Evolutionary conservation across 331 rosid species (phyloP).

Genomic region (Erythrophleum ivorense): DNA sequence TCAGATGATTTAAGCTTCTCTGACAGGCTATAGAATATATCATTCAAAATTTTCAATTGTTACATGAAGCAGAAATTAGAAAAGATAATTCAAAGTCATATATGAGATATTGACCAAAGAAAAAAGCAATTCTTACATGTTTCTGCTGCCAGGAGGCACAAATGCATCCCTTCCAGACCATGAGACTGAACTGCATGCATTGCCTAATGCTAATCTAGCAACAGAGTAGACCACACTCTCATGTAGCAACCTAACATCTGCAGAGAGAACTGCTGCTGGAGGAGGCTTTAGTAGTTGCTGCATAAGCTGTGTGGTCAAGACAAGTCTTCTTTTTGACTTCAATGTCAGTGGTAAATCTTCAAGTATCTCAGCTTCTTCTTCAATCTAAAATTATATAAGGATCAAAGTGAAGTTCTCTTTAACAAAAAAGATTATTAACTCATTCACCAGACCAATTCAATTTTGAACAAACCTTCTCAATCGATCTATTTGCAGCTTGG

Average conservation of each 20-base stretch:
- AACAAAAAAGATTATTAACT: conserved; percentile 29
- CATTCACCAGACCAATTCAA: conserved; percentile 33
- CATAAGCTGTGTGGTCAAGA: conserved; percentile 84
- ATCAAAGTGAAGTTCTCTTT: conserved; percentile 41
- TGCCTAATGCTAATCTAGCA: conserved; percentile 76
- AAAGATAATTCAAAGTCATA: not conserved
- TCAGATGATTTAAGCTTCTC: conserved; percentile 56
- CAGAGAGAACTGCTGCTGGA: conserved; percentile 68
- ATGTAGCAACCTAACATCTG: conserved; percentile 63
- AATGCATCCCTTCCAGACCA: conserved; percentile 53
- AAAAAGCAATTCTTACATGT: conserved; percentile 60
- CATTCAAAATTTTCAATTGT: conserved; percentile 32
- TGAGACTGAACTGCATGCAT: conserved; percentile 79
- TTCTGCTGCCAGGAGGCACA: conserved; percentile 48
- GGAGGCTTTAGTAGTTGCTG: conserved; percentile 89
- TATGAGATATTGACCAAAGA: conserved; percentile 5
- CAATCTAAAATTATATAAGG: conserved; percentile 60
- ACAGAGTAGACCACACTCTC: conserved; percentile 74
- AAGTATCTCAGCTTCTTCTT: conserved; percentile 68
- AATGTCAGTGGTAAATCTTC: conserved; percentile 62
- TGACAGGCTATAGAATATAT: conserved; percentile 54
- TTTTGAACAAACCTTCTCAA: conserved; percentile 77
- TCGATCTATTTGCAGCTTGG: conserved; percentile 68
- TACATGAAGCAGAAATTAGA: not conserved
- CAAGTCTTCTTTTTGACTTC: conserved; percentile 78